Evolutionary conservation across 208 protist genomes (phyloP).

Genomic region (Wallacemonas sp.): DNA sequence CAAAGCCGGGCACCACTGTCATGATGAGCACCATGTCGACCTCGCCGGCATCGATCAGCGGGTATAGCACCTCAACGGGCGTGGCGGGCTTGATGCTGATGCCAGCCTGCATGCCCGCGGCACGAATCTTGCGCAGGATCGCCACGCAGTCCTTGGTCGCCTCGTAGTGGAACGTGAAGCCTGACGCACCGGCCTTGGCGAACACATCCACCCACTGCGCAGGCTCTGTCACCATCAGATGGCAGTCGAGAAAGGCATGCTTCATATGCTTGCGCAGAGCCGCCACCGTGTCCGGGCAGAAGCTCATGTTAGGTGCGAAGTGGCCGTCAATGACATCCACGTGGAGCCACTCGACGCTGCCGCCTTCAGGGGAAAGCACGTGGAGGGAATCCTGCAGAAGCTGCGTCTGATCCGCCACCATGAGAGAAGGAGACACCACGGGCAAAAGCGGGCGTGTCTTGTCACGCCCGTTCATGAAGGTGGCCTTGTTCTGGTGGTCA

Average conservation of each 20-base stretch:
- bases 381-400: slow-evolving; percentile 52
- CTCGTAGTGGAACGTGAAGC: slow-evolving; percentile 97
- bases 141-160: slow-evolving; percentile 54
- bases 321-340: slow-evolving; percentile 98
- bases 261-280: slow-evolving; percentile 82
- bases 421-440: slow-evolving; percentile 29
- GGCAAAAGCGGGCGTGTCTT: slow-evolving; percentile 11
- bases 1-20: slow-evolving; percentile 99
- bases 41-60: slow-evolving; percentile 69
- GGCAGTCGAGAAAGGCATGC: slow-evolving; percentile 93
- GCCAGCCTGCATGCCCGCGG: slow-evolving; percentile 87
- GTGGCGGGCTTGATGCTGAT: slow-evolving; percentile 97
- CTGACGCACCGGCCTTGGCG: slow-evolving; percentile 84
- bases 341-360: slow-evolving; percentile 95
- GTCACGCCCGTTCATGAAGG: slow-evolving; percentile 16
- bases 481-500: slow-evolving; percentile 30
- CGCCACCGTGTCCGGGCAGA: slow-evolving; percentile 93
- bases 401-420: slow-evolving; percentile 29
- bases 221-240: slow-evolving; percentile 96
- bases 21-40: slow-evolving; percentile 98
- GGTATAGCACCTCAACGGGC: slow-evolving; percentile 38
- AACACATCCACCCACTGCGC: slow-evolving; percentile 87
- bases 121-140: slow-evolving; percentile 67
- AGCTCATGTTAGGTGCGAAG: slow-evolving; percentile 97
- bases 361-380: slow-evolving; percentile 64